phyloP scores from a whole-genome alignment of 1,284 basidiomycete genomes.

The Sanghuangporus baumii region DNA sequence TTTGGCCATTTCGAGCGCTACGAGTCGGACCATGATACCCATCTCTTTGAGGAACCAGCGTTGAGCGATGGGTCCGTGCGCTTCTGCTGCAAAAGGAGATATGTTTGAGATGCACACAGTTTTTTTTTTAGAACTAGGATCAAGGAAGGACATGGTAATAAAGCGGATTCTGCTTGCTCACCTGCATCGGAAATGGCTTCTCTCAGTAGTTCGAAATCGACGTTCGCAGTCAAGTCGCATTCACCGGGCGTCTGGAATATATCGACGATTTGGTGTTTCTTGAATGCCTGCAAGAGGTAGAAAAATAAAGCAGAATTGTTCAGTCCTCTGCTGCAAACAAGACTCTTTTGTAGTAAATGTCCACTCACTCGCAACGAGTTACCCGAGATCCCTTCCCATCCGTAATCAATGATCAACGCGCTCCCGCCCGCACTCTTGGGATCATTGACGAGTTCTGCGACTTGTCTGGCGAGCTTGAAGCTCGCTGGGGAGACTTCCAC shows the following conservation, averaged over 20 bases:
- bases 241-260: conserved; percentile 83
- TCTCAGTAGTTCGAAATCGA: conserved; percentile 87
- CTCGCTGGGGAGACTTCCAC: conserved; percentile 77
- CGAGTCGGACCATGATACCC: conserved; percentile 51
- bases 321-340: too few relatives aligned
- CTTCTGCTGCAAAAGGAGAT: conserved; percentile 29
- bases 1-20: conserved; percentile 42
- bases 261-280: conserved; percentile 81
- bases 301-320: background rate
- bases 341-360: background rate
- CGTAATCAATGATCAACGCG: conserved; percentile 90
- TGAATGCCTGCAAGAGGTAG: conserved; percentile 66
- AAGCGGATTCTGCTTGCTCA: conserved; percentile 27
- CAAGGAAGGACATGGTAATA: background rate
- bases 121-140: background rate
- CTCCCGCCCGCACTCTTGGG: conserved; percentile 50
- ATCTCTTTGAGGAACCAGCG: conserved; percentile 52
- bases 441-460: conserved; percentile 57
- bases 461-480: conserved; percentile 58
- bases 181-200: conserved; percentile 69
- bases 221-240: conserved; percentile 92
- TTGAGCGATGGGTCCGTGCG: conserved; percentile 54
- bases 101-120: background rate
- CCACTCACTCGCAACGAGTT: conserved; percentile 74
- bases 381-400: conserved; percentile 65